Evolutionary conservation across 306 rosid genomes (phyloP), one percentile per base, ranked within the genome.

Genomic region (Quercus variabilis): DNA sequence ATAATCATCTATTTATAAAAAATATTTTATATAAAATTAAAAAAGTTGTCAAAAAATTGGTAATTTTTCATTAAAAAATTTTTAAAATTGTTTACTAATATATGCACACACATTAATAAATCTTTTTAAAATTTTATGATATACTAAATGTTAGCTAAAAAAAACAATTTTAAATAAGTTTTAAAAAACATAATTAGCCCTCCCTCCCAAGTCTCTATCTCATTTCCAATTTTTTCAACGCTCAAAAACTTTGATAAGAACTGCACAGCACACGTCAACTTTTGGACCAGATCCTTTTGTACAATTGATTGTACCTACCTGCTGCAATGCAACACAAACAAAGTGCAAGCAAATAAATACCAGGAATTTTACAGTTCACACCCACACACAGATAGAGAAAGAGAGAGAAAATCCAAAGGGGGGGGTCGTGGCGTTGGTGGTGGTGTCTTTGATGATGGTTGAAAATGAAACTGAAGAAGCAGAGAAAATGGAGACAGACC

Each of bases 391-490:
- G 67, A 72, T 79, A 59, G 5, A 55, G 54, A 49, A 6, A 28
- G 60, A 51, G 72, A 23, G 67, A 72, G 83, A 59, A 2, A 55
- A 26, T 21, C 18, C 20, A 20, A 30, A 5, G 20, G 14, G 13
- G 14, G 55, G 6, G 18, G 28, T 23, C 77, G 20, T 38, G 6
- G 5, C 3, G 19, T 4, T 79, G 59, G 69, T 43, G 82, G 69
- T 77, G 81, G 73, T 62, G 81, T 71, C 58, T 83, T 87, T 35
- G 83, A 82, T 80, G 80, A 84, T 85, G 86, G 15, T 60, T 75
- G 77, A 79, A 31, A 14, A 75, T 63, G 68, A 54, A 71, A 60
- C 38, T 14, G 30, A 65, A 57, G 38, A 69, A 57, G 81, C 76
- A 76, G 68, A 83, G 46, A 75, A 68, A 72, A 83, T 59, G 59